Conservation (phyloP, 345 rosid species). For the Syzygium aromaticum region DNA sequence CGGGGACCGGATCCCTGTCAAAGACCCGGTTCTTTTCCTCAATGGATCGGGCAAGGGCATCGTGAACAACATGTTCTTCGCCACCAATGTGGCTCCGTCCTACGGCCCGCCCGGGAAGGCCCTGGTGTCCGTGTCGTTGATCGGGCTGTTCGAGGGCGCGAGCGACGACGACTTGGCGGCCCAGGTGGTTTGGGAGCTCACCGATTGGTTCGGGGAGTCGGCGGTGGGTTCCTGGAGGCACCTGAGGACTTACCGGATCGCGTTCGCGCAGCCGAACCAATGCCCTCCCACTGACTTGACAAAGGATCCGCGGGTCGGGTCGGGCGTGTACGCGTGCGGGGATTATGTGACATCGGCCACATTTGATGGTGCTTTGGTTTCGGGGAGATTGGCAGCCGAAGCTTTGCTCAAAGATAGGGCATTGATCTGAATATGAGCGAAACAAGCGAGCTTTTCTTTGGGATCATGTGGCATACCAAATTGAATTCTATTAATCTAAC, state of each 20-base stretch:
- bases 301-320: conserved; percentile 32
- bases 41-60: conserved; percentile 75
- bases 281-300: conserved; percentile 63
- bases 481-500: too few species aligned
- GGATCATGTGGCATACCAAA: too few species aligned
- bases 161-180: conserved; percentile 43
- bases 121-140: conserved; percentile 65
- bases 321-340: conserved; percentile 58
- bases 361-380: conserved; percentile 86
- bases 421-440: neutral
- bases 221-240: conserved; percentile 58
- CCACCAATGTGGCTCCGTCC: conserved; percentile 71
- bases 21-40: conserved; percentile 66
- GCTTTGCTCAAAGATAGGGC: conserved; percentile 42
- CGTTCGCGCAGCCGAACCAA: conserved; percentile 83
- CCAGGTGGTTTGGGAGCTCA: conserved; percentile 43
- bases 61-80: conserved; percentile 86
- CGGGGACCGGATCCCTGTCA: conserved; percentile 37
- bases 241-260: conserved; percentile 60
- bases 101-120: conserved; percentile 69
- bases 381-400: conserved; percentile 78
- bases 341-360: conserved; percentile 78
- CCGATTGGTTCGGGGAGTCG: conserved; percentile 60
- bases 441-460: neutral
- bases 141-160: conserved; percentile 49